Conservation (phyloP, 805 yeast genomes). For the Barnettozyma salicaria region DNA sequence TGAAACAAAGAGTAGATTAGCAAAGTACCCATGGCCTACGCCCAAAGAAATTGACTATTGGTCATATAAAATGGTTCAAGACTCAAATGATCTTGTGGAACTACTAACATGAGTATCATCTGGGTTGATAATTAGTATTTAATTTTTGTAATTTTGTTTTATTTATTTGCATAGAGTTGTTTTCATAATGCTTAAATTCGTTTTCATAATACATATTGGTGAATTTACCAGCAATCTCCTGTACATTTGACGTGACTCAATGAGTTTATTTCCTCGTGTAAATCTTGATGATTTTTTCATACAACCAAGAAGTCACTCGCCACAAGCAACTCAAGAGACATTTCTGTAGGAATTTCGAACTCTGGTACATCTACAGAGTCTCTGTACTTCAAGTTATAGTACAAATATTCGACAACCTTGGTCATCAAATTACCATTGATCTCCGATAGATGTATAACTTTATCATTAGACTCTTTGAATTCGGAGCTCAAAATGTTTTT, state of each 20-base stretch:
- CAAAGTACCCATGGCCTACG: conserved; percentile 35
- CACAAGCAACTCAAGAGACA: conserved; percentile 85
- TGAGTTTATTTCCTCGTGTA: too few relatives aligned
- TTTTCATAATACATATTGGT: too few relatives aligned
- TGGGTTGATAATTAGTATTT: conserved; percentile 1
- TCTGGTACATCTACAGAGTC: conserved; percentile 66
- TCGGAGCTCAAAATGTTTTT: conserved; percentile 50
- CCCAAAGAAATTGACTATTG: conserved; percentile 21
- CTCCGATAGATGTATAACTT: conserved; percentile 48
- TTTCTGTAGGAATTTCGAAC: conserved; percentile 87
- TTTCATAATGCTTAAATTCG: not conserved
- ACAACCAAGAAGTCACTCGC: conserved; percentile 89
- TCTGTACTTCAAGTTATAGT: conserved; percentile 65
- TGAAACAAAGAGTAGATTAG: not conserved
- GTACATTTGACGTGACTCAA: too few relatives aligned
- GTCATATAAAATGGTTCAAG: conserved; percentile 9
- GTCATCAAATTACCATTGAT: conserved; percentile 68
- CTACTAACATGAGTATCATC: not conserved
- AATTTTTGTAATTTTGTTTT: not conserved
- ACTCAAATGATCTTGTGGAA: not conserved
- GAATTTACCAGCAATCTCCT: too few relatives aligned
- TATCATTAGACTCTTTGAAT: conserved; percentile 56
- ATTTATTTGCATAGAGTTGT: not conserved
- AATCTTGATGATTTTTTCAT: conserved; percentile 17
- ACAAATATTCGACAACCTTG: conserved; percentile 79